Conservation (phyloP, 768 basidiomycete species). For the Mycena alexandri region DNA sequence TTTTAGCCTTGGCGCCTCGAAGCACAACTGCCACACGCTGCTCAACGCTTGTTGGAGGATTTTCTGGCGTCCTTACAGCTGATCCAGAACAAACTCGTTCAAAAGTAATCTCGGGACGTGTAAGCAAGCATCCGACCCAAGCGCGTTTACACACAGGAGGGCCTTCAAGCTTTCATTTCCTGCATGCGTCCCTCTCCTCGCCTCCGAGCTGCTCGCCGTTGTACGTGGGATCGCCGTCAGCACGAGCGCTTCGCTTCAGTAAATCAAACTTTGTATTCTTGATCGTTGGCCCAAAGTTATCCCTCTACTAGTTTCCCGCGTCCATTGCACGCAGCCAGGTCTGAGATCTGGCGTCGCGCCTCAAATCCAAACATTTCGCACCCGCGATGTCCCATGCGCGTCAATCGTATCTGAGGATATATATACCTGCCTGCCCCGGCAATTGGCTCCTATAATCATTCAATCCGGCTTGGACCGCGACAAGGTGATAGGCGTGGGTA, state of each 20-base stretch:
- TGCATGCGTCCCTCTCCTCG: constrained; percentile 25
- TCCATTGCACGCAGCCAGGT: background rate
- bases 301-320: background rate
- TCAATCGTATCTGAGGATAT: background rate
- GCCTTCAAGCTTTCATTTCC: constrained; percentile 31
- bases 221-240: constrained; percentile 17
- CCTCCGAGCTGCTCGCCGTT: constrained; percentile 20
- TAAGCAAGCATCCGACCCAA: constrained; percentile 20
- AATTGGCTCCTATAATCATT: constrained; percentile 31
- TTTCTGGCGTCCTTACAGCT: constrained; percentile 6
- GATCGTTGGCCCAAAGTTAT: background rate
- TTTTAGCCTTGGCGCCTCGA: background rate
- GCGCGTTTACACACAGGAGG: constrained; percentile 25
- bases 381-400: background rate
- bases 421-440: background rate
- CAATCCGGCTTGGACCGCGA: constrained; percentile 2
- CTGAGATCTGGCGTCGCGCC: background rate
- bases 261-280: background rate
- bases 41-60: constrained; percentile 13
- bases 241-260: too few species aligned
- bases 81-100: constrained; percentile 20
- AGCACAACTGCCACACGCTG: constrained; percentile 1
- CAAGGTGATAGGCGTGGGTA: constrained; percentile 29
- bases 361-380: background rate
- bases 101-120: constrained; percentile 1